phyloP scores from a whole-genome alignment of 179 eudicot genomes.

The Spergularia azorica region DNA sequence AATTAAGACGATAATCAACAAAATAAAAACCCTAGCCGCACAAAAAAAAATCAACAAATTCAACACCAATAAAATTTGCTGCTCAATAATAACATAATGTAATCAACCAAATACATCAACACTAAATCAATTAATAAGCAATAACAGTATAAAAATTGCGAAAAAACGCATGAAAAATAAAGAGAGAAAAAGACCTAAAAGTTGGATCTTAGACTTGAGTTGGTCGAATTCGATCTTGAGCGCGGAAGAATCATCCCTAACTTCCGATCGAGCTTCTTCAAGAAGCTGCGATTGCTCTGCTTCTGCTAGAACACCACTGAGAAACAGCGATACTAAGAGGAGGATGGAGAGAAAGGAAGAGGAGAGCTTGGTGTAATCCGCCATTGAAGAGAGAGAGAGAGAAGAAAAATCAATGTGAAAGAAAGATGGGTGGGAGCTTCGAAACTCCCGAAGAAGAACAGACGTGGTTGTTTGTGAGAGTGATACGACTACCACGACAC shows the following conservation, averaged over 20 bases:
- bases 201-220: conserved; percentile 63
- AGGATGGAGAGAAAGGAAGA: conserved; percentile 11
- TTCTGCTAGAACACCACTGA: conserved; percentile 21
- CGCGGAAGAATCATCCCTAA: conserved; percentile 42
- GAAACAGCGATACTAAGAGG: conserved; percentile 27
- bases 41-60: no score
- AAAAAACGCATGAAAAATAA: not conserved
- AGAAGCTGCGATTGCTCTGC: conserved; percentile 22
- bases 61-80: no score
- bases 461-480: conserved; percentile 12
- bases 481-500: not conserved
- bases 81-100: no score
- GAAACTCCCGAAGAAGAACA: conserved; percentile 24
- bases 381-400: conserved; percentile 34
- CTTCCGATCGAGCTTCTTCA: conserved; percentile 38
- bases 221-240: conserved; percentile 48
- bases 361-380: conserved; percentile 29
- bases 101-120: no score
- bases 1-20: no score
- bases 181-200: conserved; percentile 43
- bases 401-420: conserved; percentile 9
- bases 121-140: no score
- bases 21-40: no score
- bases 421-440: conserved; percentile 14
- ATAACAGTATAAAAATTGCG: no score